Evolutionary conservation across 495 filamentous ascomycete genomes (phyloP), one percentile per base, ranked within the genome.

Genomic region (Opeltia flavorubescens): DNA sequence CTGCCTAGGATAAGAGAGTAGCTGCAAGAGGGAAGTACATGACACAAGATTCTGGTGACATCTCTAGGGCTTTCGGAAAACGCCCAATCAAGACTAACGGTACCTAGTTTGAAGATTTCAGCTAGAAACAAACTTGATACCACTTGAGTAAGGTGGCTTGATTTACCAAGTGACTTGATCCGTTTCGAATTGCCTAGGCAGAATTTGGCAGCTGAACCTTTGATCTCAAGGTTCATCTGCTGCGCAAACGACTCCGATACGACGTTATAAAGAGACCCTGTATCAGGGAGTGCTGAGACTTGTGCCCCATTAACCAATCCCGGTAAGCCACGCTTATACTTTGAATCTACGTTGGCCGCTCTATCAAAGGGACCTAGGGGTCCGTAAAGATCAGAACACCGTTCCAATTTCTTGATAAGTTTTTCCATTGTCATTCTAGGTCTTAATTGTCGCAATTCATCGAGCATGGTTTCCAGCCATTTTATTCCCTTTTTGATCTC

Each of bases 1-100:
- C 27, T 49, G 7, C 53, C 49, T 0, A 52, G 18, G 42, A 55
- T 49, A 23, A 55, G 4, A 27, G 48, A 39, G 20, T 55, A 55
- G 1, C 21, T 25, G 33, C 49, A 55, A 7, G 31, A 13, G 3
- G 38, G 46, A 4, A 55, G 33, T n/a, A 55, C 53, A 23, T 55
- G 45, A 21, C 53, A 55, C 11, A 44, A 25, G 23, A 55, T 43
- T n/a, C 36, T 31, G 23, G 33, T 5, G 11, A 17, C 20, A n/a
- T 51, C 28, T n/a, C n/a, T 41, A 2, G 42, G 53, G 25, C 46
- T 35, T 15, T 52, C 26, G 1, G 45, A 20, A 31, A 55, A 55
- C 0, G 45, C 34, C 49, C 49, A 55, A 3, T 38, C n/a, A 0
- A 55, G 3, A 12, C 3, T 36, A 11, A 48, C 45, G 13, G 38